Evolutionary conservation across 1,284 basidiomycete species (phyloP), one percentile per base, ranked within the genome.

Genomic region (Melanopsichium pennsylvanicum): DNA sequence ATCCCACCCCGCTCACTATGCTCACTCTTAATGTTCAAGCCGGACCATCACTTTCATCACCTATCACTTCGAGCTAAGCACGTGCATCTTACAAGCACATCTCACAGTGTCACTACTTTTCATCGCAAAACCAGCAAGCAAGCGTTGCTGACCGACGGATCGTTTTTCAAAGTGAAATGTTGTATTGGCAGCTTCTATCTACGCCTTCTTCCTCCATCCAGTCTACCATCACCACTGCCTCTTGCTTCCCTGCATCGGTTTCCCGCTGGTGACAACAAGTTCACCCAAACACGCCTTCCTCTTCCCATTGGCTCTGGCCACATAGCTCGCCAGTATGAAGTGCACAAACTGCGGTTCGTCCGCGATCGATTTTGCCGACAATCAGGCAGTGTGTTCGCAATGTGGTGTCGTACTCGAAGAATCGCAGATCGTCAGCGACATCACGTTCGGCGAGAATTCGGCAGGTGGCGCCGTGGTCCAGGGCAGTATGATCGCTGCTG

Each of bases 401-500:
- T 81, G 80, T 56, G 80, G 80, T 58, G 66, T 78, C 62, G 92
- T 97, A 15, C 86, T 96, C 12, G 93, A 97, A 81, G 92, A 97
- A 83, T 94, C 92, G 76, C 88, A 90, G 8, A 95, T 98, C 67
- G 93, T 97, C 13, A 91, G 90, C 70, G 88, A 97, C 80, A 88
- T 98, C 59, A 89, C 89, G 0, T 99, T 99, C 76, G 92, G 92
- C 21, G 96, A 99, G 84, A 92, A 91, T 9, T 87, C 90, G 7
- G 87, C 87, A 38, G 96, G 96, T 26, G 92, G 93, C 11, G 93
- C 95, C 1, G 91, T 96, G 84, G 93, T 97, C 0, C 91, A 95
- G 79, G 96, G 96, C 16, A 90, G 91, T 13, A 96, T 92, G 78
- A 91, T 99, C n/a, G 90, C 88, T 1, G 89, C 92, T 73, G 90